Evolutionary conservation across 2,329 filamentous ascomycete genomes (phyloP), one percentile per base, ranked within the genome.

Genomic region (Xylaria sp.): DNA sequence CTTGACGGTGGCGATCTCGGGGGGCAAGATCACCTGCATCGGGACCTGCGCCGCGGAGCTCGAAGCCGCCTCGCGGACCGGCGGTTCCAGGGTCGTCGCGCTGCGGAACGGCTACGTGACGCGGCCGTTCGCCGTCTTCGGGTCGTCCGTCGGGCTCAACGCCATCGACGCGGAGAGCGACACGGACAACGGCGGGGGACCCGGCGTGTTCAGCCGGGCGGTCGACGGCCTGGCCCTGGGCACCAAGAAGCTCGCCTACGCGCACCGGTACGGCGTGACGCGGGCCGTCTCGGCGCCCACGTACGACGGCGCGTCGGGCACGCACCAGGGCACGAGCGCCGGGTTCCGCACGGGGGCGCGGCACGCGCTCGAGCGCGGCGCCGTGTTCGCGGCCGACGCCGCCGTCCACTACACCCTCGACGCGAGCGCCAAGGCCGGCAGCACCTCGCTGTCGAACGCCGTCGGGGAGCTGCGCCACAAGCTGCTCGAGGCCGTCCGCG

Each of bases 91-190:
- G 43, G 65, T 74, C 1, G 67, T 89, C 21, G 50, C 72, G 6
- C 75, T 89, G 5, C 63, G 75, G 18, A 78, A 89, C 59, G 87
- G 86, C 1, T 77, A 88, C 62, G 63, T 89, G n/a, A 80, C 81
- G 5, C 75, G 79, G 5, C 76, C 84, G 0, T 79, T 88, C 56
- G 86, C 83, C 2, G 83, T 81, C 1, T 82, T 88, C 24, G 85
- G 81, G 1, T 81, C 83, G 3, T 73, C 74, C 1, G 71, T 90
- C 0, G 87, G 87, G 0, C 76, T 90, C 6, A 81, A 81, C 57
- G 85, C 83, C 48, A 88, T 90, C 48, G 79, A 82, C 52, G 76
- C 76, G 4, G 87, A 89, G 57, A 65, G 72, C 7, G 71, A 73
- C 42, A 82, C 78, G 0, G 80, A 83, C 57, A 83, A 84, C 54